Conservation (phyloP, 2,329 filamentous ascomycete genomes). For the Dendryphion nanum region DNA sequence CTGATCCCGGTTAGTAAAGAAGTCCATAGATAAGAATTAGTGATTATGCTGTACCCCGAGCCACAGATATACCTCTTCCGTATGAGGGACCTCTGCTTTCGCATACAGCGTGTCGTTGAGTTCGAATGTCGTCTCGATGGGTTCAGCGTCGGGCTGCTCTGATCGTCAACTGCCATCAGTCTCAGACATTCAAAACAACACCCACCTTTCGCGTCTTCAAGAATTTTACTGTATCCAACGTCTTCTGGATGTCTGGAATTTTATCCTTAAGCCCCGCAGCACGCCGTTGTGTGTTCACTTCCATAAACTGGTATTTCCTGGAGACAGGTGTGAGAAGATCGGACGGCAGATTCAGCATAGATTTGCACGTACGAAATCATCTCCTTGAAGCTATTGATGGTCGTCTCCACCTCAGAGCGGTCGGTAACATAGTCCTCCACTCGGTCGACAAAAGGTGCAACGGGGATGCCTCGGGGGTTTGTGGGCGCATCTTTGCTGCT, state of each 20-base stretch:
- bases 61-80: slow-evolving; percentile 94
- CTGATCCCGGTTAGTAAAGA: too few species aligned
- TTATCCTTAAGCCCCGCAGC: slow-evolving; percentile 84
- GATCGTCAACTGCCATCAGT: slow-evolving; percentile 34
- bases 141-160: slow-evolving; percentile 52
- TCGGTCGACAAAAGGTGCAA: slow-evolving; percentile 81
- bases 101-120: slow-evolving; percentile 95
- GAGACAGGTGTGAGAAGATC: background rate
- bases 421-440: slow-evolving; percentile 85
- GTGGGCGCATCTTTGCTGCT: slow-evolving; percentile 52
- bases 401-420: slow-evolving; percentile 75
- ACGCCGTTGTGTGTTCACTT: slow-evolving; percentile 84
- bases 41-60: slow-evolving; percentile 68
- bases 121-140: slow-evolving; percentile 90
- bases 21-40: too few species aligned
- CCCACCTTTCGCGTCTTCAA: slow-evolving; percentile 71
- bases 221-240: slow-evolving; percentile 86
- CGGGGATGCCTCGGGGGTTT: slow-evolving; percentile 80
- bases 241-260: slow-evolving; percentile 96
- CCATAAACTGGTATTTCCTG: slow-evolving; percentile 99
- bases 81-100: slow-evolving; percentile 76
- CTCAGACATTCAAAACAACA: slow-evolving; percentile 25
- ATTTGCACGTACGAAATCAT: slow-evolving; percentile 76
- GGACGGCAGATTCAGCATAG: background rate
- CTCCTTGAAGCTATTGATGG: slow-evolving; percentile 81